Evolutionary conservation across 768 basidiomycete genomes (phyloP).

Genomic region (Suillus americanus): DNA sequence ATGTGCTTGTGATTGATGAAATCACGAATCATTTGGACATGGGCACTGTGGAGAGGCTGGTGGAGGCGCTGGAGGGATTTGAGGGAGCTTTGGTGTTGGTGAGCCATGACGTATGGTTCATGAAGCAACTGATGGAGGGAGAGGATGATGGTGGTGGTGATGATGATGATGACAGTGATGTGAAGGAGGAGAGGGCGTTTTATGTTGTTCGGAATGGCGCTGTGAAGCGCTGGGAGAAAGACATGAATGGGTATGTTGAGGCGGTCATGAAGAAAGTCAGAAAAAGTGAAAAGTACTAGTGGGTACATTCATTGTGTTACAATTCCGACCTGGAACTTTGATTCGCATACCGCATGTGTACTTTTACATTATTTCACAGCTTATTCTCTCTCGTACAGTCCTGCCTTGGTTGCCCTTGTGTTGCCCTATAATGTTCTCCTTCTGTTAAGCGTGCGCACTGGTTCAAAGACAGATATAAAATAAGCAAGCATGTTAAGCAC

Average conservation of each 20-base stretch:
- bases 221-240: constrained; percentile 25
- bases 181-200: constrained; percentile 13
- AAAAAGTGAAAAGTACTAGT: constrained; percentile 3
- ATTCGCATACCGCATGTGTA: no score
- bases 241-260: constrained; percentile 31
- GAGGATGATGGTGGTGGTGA: constrained; percentile 20
- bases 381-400: no score
- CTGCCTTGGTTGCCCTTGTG: neutral
- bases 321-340: neutral
- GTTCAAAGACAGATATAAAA: neutral
- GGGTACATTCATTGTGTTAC: neutral
- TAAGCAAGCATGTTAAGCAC: neutral
- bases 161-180: constrained; percentile 23
- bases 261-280: constrained; percentile 24
- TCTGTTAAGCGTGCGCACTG: neutral
- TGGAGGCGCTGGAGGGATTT: constrained; percentile 48
- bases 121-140: constrained; percentile 22
- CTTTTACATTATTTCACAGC: neutral
- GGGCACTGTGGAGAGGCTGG: constrained; percentile 56
- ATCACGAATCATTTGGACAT: constrained; percentile 70
- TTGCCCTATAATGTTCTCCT: neutral
- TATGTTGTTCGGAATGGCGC: constrained; percentile 25
- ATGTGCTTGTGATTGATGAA: constrained; percentile 57
- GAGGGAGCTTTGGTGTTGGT: constrained; percentile 60
- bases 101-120: constrained; percentile 55